Evolutionary conservation across 306 rosid genomes (phyloP).

Genomic region (Canavalia gladiata): DNA sequence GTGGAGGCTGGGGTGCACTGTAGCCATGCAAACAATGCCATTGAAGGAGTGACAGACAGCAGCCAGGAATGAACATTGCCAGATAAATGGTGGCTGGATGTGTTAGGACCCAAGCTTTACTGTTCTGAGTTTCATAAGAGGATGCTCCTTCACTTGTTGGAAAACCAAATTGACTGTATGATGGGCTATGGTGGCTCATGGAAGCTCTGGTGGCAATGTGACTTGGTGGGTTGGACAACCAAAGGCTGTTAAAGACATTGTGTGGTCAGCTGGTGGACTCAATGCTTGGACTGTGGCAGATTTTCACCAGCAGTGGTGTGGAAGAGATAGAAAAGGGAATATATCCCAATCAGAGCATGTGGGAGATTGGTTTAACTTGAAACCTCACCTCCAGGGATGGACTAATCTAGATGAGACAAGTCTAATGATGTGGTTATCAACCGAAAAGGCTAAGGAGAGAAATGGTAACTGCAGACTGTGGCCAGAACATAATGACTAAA

Average conservation of each 20-base stretch:
- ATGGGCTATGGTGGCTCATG: not conserved
- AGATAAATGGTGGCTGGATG: not conserved
- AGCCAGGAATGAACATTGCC: not conserved
- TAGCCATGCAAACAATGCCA: not conserved
- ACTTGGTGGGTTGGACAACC: not conserved
- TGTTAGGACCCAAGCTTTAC: too few relatives aligned
- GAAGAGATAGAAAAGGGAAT: not conserved
- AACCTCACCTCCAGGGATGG: not conserved
- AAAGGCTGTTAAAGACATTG: not conserved
- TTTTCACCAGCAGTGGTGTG: not conserved
- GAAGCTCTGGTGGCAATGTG: not conserved
- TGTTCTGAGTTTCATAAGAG: too few relatives aligned
- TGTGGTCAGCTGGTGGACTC: not conserved
- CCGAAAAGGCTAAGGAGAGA: not conserved
- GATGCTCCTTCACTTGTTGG: not conserved
- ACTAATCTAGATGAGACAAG: not conserved
- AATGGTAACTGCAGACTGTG: not conserved
- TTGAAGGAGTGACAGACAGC: not conserved
- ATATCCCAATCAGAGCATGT: not conserved
- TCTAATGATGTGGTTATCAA: not conserved
- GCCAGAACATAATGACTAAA: not conserved
- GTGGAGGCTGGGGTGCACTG: not conserved
- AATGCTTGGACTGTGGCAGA: not conserved
- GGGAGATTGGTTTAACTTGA: not conserved
- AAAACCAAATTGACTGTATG: constrained; percentile 12